A percentile compares a stretch with the other conserved stretches of the same genome.
Evolutionary conservation across 768 basidiomycete species (phyloP).

Genomic region (Ramaria sp.): DNA sequence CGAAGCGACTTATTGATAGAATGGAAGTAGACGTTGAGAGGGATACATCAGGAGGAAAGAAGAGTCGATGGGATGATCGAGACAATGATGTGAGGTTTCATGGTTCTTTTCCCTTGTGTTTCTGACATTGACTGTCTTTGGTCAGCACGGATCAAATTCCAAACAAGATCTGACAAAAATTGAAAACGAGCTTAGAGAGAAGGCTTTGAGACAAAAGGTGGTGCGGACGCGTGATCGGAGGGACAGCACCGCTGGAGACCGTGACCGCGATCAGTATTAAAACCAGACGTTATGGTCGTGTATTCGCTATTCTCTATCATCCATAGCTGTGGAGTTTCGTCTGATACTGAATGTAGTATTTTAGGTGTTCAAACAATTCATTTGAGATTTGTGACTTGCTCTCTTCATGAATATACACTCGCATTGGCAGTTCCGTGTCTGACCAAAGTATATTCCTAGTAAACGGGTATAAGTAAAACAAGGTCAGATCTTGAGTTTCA

Average conservation of each 20-base stretch:
- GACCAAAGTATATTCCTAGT: too few species aligned
- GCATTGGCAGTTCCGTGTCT: too few species aligned
- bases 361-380: too few species aligned
- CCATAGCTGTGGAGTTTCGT: too few species aligned
- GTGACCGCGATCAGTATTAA: background rate
- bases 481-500: too few species aligned
- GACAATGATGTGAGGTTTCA: constrained; percentile 12
- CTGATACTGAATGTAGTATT: too few species aligned
- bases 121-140: background rate
- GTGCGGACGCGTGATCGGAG: constrained; percentile 53
- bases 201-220: constrained; percentile 74
- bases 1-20: constrained; percentile 6
- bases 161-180: constrained; percentile 45
- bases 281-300: too few species aligned
- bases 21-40: background rate
- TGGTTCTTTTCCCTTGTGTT: background rate
- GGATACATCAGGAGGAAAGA: constrained; percentile 15
- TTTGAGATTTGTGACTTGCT: too few species aligned
- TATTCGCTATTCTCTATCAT: too few species aligned
- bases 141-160: background rate
- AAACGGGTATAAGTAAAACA: too few species aligned
- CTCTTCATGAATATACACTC: too few species aligned
- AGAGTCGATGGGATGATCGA: constrained; percentile 43
- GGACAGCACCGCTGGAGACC: background rate
- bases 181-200: constrained; percentile 76